Evolutionary conservation across 2,329 filamentous ascomycete genomes (phyloP), one percentile per base, ranked within the genome.

Genomic region (Exophiala calicioides): DNA sequence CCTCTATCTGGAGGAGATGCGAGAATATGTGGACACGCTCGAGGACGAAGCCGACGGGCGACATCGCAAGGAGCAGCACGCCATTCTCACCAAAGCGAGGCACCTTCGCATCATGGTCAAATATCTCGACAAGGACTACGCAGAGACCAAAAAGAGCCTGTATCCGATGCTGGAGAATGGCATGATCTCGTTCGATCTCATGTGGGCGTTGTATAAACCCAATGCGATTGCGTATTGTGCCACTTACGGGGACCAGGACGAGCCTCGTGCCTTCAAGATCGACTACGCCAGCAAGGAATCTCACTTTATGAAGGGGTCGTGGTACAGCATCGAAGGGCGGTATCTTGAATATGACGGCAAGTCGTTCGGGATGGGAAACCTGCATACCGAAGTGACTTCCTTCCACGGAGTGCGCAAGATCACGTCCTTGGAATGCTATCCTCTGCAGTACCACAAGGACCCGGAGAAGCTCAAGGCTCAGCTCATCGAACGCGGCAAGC

Each of bases 291-390:
- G 83, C 59, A 87, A 88, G 56, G 82, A 87, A 38, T 73, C 68
- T 32, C 81, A 76, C 26, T 81, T 90, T 59, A 77, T 86, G 61
- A 83, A 82, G 55, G 87, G 87, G 3, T 78, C 84, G 13, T 91
- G 80, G 68, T 94, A 90, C 67, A 79, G 76, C 56, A 76, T 95
- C 10, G 85, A 91, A 56, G 88, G 72, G 7, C 64, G 68, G 13
- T 95, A 93, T 58, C 78, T 95, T 19, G 89, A 95, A 60, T 95
- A 89, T 52, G 88, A 95, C 88, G 90, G 90, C 47, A 94, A 94
- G 63, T 77, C 79, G 5, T 94, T 90, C 62, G 90, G 89, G 2
- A 84, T 85, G 59, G 87, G 86, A 12, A 81, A 74, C 38, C 80
- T 88, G 61, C 74, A 80, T 8, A 79, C 82, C 27, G 82, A 90